Evolutionary conservation across 1,284 basidiomycete species (phyloP).

Genomic region (Fomitopsis pinicola): DNA sequence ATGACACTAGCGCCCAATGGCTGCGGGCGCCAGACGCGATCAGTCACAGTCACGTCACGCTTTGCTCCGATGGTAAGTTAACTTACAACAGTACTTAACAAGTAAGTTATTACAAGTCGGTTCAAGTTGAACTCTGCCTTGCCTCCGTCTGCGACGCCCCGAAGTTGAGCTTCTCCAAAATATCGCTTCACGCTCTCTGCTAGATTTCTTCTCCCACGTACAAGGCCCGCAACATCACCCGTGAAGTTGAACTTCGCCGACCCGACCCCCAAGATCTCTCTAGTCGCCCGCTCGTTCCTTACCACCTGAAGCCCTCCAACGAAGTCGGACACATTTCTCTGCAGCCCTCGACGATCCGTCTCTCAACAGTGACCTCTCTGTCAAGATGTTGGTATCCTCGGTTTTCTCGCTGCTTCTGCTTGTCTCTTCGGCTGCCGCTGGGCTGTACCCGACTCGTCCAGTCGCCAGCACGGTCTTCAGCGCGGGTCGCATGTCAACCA

Average conservation of each 20-base stretch:
- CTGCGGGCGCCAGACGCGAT: background rate
- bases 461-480: conserved; percentile 38
- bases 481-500: conserved; percentile 33
- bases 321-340: background rate
- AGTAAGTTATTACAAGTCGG: no score
- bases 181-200: background rate
- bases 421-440: conserved; percentile 14
- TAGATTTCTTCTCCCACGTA: background rate
- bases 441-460: conserved; percentile 46
- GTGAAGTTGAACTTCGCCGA: background rate
- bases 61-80: no score
- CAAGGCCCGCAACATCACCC: background rate
- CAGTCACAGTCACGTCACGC: background rate
- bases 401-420: conserved; percentile 8
- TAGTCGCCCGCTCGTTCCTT: no score
- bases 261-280: background rate
- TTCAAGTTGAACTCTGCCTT: no score
- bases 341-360: no score
- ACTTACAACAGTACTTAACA: no score
- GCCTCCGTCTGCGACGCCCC: no score
- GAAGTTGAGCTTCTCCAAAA: background rate
- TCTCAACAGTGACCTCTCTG: background rate
- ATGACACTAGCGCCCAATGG: background rate
- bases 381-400: conserved; percentile 11
- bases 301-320: no score